A percentile compares a stretch with the other conserved stretches of the same genome.
Conservation (phyloP, 306 rosid genomes). For the Carpinus fangiana region DNA sequence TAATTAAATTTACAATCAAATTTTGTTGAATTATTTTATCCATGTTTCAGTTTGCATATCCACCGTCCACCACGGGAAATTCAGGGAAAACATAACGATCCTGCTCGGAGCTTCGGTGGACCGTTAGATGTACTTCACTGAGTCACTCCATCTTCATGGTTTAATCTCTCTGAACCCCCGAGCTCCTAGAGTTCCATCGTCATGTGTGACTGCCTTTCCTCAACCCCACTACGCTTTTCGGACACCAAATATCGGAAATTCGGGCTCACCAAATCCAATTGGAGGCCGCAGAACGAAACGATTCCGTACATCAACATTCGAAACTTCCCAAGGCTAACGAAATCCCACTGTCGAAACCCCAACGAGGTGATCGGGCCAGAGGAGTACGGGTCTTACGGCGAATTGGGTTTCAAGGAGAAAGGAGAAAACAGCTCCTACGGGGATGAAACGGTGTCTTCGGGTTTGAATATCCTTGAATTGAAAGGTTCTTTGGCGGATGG, state of each 20-base stretch:
- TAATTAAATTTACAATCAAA: too few relatives aligned
- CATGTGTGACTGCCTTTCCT: slow-evolving; percentile 48
- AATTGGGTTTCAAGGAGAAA: slow-evolving; percentile 53
- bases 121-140: background rate
- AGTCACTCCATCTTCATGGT: background rate
- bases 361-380: slow-evolving; percentile 20
- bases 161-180: background rate
- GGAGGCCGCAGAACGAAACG: slow-evolving; percentile 21
- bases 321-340: slow-evolving; percentile 23
- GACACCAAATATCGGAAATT: slow-evolving; percentile 39
- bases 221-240: slow-evolving; percentile 33
- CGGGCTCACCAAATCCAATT: slow-evolving; percentile 20
- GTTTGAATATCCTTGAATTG: slow-evolving; percentile 27
- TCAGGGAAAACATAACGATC: too few relatives aligned
- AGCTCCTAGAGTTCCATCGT: background rate
- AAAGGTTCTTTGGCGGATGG: slow-evolving; percentile 20
- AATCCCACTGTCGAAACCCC: background rate
- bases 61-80: too few relatives aligned
- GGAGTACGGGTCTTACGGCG: slow-evolving; percentile 27
- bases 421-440: slow-evolving; percentile 17
- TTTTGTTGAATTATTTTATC: too few relatives aligned
- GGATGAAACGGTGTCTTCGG: slow-evolving; percentile 22
- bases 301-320: slow-evolving; percentile 9
- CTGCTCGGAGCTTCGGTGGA: background rate
- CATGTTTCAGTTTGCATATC: too few relatives aligned